These are phyloP conservation scores for Fraxinus angustifolia DNA, from an alignment of 305 asterid species.

Conservation along the genomic window DNA sequence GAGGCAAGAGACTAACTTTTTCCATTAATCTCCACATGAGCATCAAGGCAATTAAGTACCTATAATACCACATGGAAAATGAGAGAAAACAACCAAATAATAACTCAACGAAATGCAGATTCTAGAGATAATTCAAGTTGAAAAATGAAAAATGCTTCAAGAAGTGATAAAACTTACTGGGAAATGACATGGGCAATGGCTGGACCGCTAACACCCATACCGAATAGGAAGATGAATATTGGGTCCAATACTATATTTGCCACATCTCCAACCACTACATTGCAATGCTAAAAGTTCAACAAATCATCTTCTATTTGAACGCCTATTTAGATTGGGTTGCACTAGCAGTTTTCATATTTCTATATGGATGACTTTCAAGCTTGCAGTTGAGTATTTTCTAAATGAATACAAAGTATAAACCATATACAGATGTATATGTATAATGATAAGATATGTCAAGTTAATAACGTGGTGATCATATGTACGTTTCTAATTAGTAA, in stretches of 20 bases:
- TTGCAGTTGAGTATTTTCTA: background rate
- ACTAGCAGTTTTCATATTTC: background rate
- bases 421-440: background rate
- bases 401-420: background rate
- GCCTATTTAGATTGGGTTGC: background rate
- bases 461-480: background rate
- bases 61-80: constrained; percentile 1
- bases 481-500: background rate
- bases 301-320: background rate
- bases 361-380: background rate
- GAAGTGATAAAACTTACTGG: constrained; percentile 39
- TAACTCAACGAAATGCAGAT: background rate
- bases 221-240: constrained; percentile 46
- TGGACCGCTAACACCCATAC: constrained; percentile 55
- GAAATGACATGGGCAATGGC: constrained; percentile 67
- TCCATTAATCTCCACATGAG: constrained; percentile 34
- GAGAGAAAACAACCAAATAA: background rate
- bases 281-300: background rate
- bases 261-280: constrained; percentile 48
- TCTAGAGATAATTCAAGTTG: background rate
- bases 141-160: background rate
- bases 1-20: constrained; percentile 31
- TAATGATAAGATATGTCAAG: background rate
- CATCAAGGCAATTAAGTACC: constrained; percentile 36
- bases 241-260: constrained; percentile 48